Evolutionary conservation across 164 flowering plant species (phyloP).

Genomic region (Tetracentron sinense): DNA sequence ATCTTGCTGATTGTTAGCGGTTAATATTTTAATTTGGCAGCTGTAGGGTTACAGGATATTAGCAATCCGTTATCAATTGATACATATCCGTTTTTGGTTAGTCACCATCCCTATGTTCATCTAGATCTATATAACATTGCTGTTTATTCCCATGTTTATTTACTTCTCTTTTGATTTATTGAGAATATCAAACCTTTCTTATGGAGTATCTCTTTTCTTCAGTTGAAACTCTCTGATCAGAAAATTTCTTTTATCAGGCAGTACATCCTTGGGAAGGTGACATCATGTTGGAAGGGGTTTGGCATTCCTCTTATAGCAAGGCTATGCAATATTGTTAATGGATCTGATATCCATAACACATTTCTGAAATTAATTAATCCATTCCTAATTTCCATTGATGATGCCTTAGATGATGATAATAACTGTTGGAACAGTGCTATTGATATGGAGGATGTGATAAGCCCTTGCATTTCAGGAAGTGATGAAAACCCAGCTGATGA

Average conservation of each 20-base stretch:
- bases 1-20: background rate
- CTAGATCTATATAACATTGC: background rate
- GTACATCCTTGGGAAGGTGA: slow-evolving; percentile 37
- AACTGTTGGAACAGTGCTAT: slow-evolving; percentile 15
- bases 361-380: slow-evolving; percentile 57
- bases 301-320: slow-evolving; percentile 77
- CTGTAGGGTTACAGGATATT: background rate
- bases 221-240: slow-evolving; percentile 10
- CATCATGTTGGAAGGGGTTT: slow-evolving; percentile 52
- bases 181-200: background rate
- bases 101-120: too few relatives aligned
- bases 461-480: slow-evolving; percentile 18
- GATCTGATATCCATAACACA: slow-evolving; percentile 48
- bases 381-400: slow-evolving; percentile 31
- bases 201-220: background rate
- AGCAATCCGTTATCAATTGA: too few relatives aligned
- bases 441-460: slow-evolving; percentile 25
- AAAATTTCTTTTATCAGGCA: slow-evolving; percentile 37
- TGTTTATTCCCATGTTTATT: background rate
- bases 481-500: slow-evolving; percentile 18
- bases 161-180: slow-evolving; percentile 2
- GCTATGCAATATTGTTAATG: slow-evolving; percentile 31
- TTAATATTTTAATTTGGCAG: background rate
- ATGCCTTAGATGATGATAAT: slow-evolving; percentile 23
- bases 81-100: too few relatives aligned